Base-by-base conservation (phyloP, 495 filamentous ascomycete species). In the Lophiotrema nucula region DNA sequence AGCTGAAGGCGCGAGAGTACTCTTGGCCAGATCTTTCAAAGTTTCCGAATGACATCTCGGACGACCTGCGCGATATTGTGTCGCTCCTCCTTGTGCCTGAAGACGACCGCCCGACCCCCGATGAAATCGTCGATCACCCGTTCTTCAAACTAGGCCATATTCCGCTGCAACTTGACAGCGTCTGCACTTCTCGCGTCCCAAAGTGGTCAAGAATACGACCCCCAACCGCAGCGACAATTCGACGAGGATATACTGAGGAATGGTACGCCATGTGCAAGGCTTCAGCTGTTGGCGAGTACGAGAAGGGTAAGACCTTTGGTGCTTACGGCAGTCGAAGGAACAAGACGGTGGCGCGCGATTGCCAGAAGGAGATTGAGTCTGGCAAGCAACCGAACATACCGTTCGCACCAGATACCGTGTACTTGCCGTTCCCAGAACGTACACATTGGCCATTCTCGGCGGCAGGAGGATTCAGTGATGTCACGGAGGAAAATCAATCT, bases 81-180 rank as follows among this genome's bases (percentile, higher is more conserved):
- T 59, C 61, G 12, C 65, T 65, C 2, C 51, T 76, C 10, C 64
- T 76, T 0, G 73, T 76, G 2, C 69, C 68, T 23, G 73, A 76
- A 50, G 68, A 72, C 25, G 67, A 72, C 28, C 60, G 73, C 25
- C 73, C 72, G 13, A 57, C 42, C 5, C 72, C 72, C 4, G 72
- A 74, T 42, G 58, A 73, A 45, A 76, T 76, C 49, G 73, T 74
- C 37, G 69, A 60, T 58, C 72, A 76, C 47, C 50, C 62, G 13
- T 76, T 76, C 66, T 76, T 76, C 68, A 72, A 64, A 48, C 65
- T 70, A 18, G 67, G 67, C 0, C 72, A 64, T 46, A 66, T 76
- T 22, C 73, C 73, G 3, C 31, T 67, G 12, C 51, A 62, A 13
- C 67, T 76, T 12, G 69, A 70, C 22, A 55, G 61, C 18, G 46